Evolutionary conservation across 192 early-diverging fungal genomes (phyloP).

Genomic region (Haplosporangium gracile): DNA sequence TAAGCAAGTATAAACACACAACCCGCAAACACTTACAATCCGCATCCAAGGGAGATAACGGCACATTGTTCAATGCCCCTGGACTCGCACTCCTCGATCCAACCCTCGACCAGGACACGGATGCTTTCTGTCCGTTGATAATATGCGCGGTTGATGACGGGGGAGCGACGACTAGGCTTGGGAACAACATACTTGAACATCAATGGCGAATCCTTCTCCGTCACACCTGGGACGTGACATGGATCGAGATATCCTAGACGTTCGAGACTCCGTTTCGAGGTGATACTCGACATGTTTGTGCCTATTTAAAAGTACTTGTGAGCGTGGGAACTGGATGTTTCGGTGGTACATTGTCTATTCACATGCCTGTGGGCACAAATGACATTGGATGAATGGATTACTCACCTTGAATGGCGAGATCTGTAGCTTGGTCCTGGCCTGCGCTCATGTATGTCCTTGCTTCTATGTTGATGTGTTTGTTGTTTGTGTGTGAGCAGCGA

Average conservation of each 20-base stretch:
- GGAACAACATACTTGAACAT: constrained; percentile 53
- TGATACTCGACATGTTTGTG: constrained; percentile 54
- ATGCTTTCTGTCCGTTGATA: constrained; percentile 45
- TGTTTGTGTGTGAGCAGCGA: neutral
- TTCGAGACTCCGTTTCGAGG: constrained; percentile 50
- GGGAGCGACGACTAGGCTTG: constrained; percentile 41
- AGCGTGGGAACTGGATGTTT: neutral
- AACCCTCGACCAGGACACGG: constrained; percentile 35
- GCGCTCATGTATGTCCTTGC: neutral
- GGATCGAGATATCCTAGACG: constrained; percentile 44
- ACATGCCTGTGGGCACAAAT: neutral
- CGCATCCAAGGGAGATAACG: constrained; percentile 41
- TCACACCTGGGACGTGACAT: constrained; percentile 37
- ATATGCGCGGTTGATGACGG: constrained; percentile 54
- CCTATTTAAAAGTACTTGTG: constrained; percentile 8
- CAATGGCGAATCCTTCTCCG: constrained; percentile 37
- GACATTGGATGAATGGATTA: neutral
- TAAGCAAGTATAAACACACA: neutral
- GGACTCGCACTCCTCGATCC: constrained; percentile 41
- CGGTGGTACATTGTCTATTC: neutral
- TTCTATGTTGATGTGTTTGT: constrained; percentile 1
- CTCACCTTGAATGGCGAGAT: constrained; percentile 52
- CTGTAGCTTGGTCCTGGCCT: constrained; percentile 32
- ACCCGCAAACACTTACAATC: constrained; percentile 29
- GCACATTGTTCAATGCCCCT: constrained; percentile 31